phyloP scores from a whole-genome alignment of 1,284 basidiomycete genomes.

The Puccinia hordei region DNA sequence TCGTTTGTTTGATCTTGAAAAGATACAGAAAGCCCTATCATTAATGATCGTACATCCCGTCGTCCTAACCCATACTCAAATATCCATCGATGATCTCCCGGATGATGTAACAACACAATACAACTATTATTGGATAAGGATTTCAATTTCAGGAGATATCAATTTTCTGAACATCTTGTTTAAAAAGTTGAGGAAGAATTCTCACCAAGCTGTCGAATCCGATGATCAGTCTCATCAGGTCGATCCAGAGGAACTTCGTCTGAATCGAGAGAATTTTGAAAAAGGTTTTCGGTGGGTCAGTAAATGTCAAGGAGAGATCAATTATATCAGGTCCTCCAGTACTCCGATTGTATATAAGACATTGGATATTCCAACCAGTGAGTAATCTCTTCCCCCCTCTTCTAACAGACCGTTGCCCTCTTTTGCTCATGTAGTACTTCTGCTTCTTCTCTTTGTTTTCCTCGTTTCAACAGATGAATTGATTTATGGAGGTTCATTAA shows the following conservation, averaged over 20 bases:
- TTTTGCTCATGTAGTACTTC: background rate
- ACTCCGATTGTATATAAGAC: constrained; percentile 58
- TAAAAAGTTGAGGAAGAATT: constrained; percentile 35
- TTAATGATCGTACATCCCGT: too few species aligned
- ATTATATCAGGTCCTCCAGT: constrained; percentile 57
- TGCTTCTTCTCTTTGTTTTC: too few species aligned
- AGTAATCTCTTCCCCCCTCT: background rate
- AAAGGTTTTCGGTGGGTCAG: constrained; percentile 57
- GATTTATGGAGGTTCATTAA: constrained; percentile 55
- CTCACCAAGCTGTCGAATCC: background rate
- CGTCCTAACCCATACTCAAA: background rate
- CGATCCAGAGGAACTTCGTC: constrained; percentile 36
- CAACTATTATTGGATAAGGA: constrained; percentile 51
- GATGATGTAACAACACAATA: background rate
- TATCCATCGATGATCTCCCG: background rate
- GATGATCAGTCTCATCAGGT: constrained; percentile 23
- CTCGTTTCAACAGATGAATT: constrained; percentile 51
- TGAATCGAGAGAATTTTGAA: constrained; percentile 44
- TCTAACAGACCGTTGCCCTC: background rate
- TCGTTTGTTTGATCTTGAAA: background rate
- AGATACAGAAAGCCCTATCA: background rate
- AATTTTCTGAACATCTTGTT: constrained; percentile 7
- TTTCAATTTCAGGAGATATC: constrained; percentile 2
- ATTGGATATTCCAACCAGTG: constrained; percentile 45
- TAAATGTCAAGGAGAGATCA: constrained; percentile 58